A percentile compares a stretch with the other conserved stretches of the same genome.
Evolutionary conservation across 163 green algal species (phyloP).

Genomic region (Coccomyxa subellipsoidea): DNA sequence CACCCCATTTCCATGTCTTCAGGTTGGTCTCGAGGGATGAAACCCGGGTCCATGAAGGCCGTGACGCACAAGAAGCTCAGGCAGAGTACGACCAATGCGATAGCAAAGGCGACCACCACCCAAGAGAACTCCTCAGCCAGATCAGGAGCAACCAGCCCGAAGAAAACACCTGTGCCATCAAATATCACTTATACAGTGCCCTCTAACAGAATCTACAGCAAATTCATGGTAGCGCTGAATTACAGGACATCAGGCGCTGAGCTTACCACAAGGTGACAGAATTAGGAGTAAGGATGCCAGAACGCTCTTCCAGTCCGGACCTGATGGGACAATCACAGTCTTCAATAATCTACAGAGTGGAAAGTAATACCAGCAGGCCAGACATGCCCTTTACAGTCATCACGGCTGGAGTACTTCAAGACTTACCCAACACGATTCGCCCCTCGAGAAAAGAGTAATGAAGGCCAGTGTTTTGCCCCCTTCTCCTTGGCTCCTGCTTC

Average conservation of each 20-base stretch:
- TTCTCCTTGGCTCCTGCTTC: constrained; percentile 10
- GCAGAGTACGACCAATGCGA: constrained; percentile 45
- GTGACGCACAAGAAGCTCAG: constrained; percentile 54
- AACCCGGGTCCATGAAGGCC: constrained; percentile 85
- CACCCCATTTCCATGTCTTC: constrained; percentile 55
- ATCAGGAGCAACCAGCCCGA: constrained; percentile 63
- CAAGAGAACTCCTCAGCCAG: constrained; percentile 44
- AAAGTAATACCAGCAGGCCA: no score
- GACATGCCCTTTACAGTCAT: no score
- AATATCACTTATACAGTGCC: no score
- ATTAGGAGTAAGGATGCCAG: constrained; percentile 65
- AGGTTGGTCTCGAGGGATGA: constrained; percentile 69
- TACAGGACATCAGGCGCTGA: not conserved
- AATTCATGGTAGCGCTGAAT: no score
- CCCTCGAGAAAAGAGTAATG: constrained; percentile 41
- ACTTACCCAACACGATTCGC: constrained; percentile 32
- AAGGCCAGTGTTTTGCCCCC: constrained; percentile 39
- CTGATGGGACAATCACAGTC: constrained; percentile 29
- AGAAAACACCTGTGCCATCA: constrained; percentile 57
- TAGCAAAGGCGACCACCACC: constrained; percentile 31
- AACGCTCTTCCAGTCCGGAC: constrained; percentile 77
- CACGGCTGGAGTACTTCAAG: no score
- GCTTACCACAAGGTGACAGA: constrained; percentile 48
- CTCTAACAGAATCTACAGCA: no score
- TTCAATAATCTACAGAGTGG: no score